Evolutionary conservation across 2,329 filamentous ascomycete species (phyloP).

Genomic region (Exophiala viscosa): DNA sequence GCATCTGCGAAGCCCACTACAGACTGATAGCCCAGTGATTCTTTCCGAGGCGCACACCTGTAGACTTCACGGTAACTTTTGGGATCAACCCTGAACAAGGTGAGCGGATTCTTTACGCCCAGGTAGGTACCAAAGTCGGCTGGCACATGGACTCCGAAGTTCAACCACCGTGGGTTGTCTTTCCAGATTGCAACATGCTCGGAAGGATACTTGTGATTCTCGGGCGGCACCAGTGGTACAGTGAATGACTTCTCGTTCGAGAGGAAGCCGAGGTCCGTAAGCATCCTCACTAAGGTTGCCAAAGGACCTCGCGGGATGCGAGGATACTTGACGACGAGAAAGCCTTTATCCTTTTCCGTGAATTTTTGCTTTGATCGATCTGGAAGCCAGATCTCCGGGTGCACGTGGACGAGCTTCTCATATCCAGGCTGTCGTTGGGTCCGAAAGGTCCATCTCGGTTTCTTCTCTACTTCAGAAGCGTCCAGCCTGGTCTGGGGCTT

Average conservation of each 20-base stretch:
- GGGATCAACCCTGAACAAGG: constrained; percentile 52
- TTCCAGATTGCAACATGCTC: constrained; percentile 54
- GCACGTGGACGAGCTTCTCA: constrained; percentile 67
- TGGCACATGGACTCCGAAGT: constrained; percentile 43
- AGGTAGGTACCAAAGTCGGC: constrained; percentile 49
- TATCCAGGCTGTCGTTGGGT: constrained; percentile 42
- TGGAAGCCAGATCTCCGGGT: constrained; percentile 59
- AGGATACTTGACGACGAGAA: constrained; percentile 50
- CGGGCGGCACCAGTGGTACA: constrained; percentile 52
- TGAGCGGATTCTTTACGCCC: constrained; percentile 47
- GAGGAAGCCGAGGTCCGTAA: constrained; percentile 30
- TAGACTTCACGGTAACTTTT: constrained; percentile 47
- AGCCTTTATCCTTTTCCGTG: constrained; percentile 44
- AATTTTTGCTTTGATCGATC: background rate
- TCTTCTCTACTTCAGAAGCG: constrained; percentile 35
- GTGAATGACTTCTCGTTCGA: constrained; percentile 43
- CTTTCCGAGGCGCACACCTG: constrained; percentile 52
- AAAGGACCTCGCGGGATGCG: constrained; percentile 23
- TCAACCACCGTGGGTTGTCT: constrained; percentile 45
- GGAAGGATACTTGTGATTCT: constrained; percentile 43
- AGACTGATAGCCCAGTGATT: constrained; percentile 51
- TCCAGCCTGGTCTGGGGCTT: constrained; percentile 30
- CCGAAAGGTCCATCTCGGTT: constrained; percentile 44
- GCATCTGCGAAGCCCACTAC: constrained; percentile 56
- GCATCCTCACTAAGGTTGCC: constrained; percentile 8